phyloP scores from a whole-genome alignment of 345 rosid genomes.

The Acer negundo region DNA sequence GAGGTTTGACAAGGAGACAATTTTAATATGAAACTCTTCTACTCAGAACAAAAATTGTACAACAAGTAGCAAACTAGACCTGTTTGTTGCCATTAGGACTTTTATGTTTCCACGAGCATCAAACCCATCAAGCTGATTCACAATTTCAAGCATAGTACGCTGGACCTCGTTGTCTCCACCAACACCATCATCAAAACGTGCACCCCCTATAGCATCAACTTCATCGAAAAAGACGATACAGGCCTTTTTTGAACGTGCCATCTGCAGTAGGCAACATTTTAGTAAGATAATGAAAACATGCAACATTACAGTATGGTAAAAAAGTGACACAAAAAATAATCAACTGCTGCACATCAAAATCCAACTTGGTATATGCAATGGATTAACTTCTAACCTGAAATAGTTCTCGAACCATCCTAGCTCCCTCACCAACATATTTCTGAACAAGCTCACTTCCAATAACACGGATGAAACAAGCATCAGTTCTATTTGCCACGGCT shows the following conservation, averaged over 20 bases:
- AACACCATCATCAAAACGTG: slow-evolving; percentile 79
- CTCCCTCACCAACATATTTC: slow-evolving; percentile 98
- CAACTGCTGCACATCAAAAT: neutral
- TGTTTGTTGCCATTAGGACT: slow-evolving; percentile 99
- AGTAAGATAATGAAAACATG: neutral
- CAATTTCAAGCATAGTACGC: slow-evolving; percentile 87
- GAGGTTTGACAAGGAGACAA: neutral
- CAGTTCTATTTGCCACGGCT: slow-evolving; percentile 99
- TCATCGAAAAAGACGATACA: slow-evolving; percentile 89
- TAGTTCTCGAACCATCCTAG: slow-evolving; percentile 96
- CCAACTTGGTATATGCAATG: neutral
- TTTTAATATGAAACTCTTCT: neutral
- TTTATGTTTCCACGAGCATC: slow-evolving; percentile 97
- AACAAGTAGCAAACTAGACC: slow-evolving; percentile 38
- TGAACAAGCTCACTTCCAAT: slow-evolving; percentile 99
- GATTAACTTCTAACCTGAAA: slow-evolving; percentile 66
- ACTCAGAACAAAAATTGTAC: neutral
- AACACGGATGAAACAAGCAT: slow-evolving; percentile 97
- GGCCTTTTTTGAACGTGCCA: slow-evolving; percentile 90
- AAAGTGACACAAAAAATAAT: neutral
- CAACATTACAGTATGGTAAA: slow-evolving; percentile 2
- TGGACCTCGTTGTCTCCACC: slow-evolving; percentile 88
- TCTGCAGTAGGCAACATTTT: slow-evolving; percentile 35
- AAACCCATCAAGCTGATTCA: slow-evolving; percentile 88
- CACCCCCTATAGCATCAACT: slow-evolving; percentile 87